Conservation (phyloP, 768 basidiomycete species). For the Russula vinacea region DNA sequence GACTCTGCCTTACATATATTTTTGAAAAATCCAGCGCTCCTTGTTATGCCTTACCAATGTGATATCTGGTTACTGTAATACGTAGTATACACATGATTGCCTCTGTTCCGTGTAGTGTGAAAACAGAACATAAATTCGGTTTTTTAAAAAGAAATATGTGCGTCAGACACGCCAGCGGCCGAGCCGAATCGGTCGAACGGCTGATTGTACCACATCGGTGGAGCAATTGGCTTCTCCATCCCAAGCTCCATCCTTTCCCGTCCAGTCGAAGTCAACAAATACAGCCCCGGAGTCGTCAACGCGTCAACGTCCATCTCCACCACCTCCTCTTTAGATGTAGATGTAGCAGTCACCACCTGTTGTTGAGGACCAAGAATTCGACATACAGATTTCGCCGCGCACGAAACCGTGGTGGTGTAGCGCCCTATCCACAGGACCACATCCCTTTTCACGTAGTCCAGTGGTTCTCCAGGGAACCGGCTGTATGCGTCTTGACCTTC, state of each 20-base stretch:
- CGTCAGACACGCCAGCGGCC: not conserved
- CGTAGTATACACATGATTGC: no score
- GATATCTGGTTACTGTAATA: no score
- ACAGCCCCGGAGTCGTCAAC: no score
- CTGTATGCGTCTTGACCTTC: not conserved
- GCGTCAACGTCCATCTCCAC: no score
- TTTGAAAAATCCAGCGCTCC: no score
- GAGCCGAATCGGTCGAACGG: constrained; percentile 1
- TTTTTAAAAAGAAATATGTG: no score
- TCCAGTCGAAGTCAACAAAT: no score
- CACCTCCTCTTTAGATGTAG: not conserved
- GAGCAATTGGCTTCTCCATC: no score
- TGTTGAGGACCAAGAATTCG: not conserved
- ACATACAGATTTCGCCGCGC: not conserved
- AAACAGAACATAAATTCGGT: no score
- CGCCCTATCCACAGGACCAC: not conserved
- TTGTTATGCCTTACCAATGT: no score
- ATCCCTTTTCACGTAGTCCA: not conserved
- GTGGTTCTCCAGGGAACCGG: not conserved
- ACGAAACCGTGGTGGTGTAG: not conserved
- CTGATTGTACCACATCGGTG: not conserved
- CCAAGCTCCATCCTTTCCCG: not conserved
- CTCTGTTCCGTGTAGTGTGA: no score
- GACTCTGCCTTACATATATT: no score
- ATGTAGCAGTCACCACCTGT: not conserved